Percentiles rank a stretch among this genome's conserved stretches.
phyloP scores from a whole-genome alignment of 345 rosid species.

The Lenwebbia sp. region DNA sequence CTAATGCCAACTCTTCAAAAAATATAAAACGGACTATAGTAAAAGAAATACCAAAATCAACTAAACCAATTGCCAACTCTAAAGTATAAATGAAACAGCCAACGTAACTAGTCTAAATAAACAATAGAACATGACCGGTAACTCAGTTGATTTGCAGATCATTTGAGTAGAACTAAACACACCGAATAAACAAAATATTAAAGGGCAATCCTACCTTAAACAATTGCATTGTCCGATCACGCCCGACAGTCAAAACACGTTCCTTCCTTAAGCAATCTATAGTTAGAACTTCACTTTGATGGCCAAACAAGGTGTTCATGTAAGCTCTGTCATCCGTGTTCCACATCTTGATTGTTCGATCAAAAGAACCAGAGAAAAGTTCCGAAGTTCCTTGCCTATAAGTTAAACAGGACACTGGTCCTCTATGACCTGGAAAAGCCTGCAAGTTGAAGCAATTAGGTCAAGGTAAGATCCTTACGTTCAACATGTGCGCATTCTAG shows the following conservation, averaged over 20 bases:
- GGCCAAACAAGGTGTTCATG: constrained; percentile 66
- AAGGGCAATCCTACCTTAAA: constrained; percentile 25
- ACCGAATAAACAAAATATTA: not conserved
- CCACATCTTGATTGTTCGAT: constrained; percentile 88
- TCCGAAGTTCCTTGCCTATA: constrained; percentile 84
- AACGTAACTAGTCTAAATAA: not conserved
- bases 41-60: not conserved
- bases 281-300: constrained; percentile 67
- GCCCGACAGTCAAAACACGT: constrained; percentile 66
- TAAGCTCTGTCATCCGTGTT: constrained; percentile 85
- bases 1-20: not conserved
- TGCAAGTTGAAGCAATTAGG: constrained; percentile 8
- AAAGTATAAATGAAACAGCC: not conserved
- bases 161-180: not conserved
- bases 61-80: not conserved
- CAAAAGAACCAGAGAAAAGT: constrained; percentile 97
- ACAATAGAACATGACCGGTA: not conserved
- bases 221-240: constrained; percentile 82
- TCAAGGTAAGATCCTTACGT: not conserved
- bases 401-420: constrained; percentile 70
- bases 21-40: not conserved
- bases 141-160: not conserved
- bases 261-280: constrained; percentile 76
- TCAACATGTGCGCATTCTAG: not conserved
- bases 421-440: constrained; percentile 94